These are phyloP conservation scores for Soucietia sequanensis DNA, from an alignment of 805 yeast genomes.

Conservation along the genomic window DNA sequence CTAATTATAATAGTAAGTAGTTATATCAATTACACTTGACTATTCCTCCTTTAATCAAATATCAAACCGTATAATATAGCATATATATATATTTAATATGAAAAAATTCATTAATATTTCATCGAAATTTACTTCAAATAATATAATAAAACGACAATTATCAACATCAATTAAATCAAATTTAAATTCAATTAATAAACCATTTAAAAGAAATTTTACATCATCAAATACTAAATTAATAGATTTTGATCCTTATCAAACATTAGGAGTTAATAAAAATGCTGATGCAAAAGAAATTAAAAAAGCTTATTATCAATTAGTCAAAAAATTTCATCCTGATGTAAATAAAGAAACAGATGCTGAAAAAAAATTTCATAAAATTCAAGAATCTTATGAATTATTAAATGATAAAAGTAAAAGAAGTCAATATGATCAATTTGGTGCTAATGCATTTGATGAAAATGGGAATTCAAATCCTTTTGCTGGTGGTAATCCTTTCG, in stretches of 20 bases:
- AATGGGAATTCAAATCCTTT: constrained; percentile 52
- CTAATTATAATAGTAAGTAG: too few relatives aligned
- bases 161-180: too few relatives aligned
- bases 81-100: too few relatives aligned
- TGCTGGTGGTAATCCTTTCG: constrained; percentile 42
- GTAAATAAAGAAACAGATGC: constrained; percentile 89
- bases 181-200: too few relatives aligned
- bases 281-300: constrained; percentile 86
- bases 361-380: constrained; percentile 83
- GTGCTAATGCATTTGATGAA: constrained; percentile 78
- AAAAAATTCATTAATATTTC: too few relatives aligned
- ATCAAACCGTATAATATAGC: too few relatives aligned
- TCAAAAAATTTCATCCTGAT: constrained; percentile 95
- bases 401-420: constrained; percentile 82
- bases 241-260: constrained; percentile 75
- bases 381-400: constrained; percentile 93
- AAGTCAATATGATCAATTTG: constrained; percentile 88
- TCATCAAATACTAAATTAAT: constrained; percentile 26
- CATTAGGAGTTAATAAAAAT: constrained; percentile 69
- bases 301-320: constrained; percentile 89
- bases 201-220: too few relatives aligned
- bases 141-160: too few relatives aligned
- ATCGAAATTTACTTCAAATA: too few relatives aligned
- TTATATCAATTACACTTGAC: too few relatives aligned
- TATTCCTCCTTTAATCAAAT: too few relatives aligned